Evolutionary conservation across 2,329 filamentous ascomycete species (phyloP).

Genomic region (Cercospora zeae-maydis): DNA sequence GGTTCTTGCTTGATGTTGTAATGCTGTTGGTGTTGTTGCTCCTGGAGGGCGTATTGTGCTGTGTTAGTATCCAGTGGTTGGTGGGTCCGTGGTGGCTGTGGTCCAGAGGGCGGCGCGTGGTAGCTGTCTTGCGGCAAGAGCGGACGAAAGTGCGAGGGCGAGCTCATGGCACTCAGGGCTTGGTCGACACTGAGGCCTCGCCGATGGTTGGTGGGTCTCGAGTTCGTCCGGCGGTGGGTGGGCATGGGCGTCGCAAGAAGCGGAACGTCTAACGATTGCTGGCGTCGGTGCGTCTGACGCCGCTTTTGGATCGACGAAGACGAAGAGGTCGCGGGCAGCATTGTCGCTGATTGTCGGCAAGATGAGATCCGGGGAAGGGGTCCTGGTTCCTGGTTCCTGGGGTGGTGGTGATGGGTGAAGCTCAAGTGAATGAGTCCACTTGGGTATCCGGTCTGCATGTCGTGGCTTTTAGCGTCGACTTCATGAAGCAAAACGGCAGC

Average conservation of each 20-base stretch:
- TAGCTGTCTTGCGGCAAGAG: constrained; percentile 48
- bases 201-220: constrained; percentile 57
- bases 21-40: constrained; percentile 55
- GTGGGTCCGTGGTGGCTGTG: constrained; percentile 41
- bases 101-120: constrained; percentile 30
- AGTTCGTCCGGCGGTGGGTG: constrained; percentile 45
- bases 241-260: constrained; percentile 64
- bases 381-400: constrained; percentile 7
- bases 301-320: constrained; percentile 67
- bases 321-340: constrained; percentile 67
- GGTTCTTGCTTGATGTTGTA: constrained; percentile 65
- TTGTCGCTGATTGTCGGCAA: constrained; percentile 36
- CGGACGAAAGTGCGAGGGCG: constrained; percentile 46
- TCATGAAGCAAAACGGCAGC: neutral
- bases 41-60: constrained; percentile 18
- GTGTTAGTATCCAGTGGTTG: constrained; percentile 46
- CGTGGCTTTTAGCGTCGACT: neutral
- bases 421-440: constrained; percentile 11
- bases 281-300: constrained; percentile 75
- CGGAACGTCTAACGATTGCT: constrained; percentile 78
- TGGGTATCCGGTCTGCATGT: constrained; percentile 7
- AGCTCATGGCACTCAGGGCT: constrained; percentile 34
- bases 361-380: constrained; percentile 10
- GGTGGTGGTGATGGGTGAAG: constrained; percentile 4
- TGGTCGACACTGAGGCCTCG: constrained; percentile 82